Base-by-base conservation (phyloP, 495 filamentous ascomycete species). In the Hypoxylon fragiforme region DNA sequence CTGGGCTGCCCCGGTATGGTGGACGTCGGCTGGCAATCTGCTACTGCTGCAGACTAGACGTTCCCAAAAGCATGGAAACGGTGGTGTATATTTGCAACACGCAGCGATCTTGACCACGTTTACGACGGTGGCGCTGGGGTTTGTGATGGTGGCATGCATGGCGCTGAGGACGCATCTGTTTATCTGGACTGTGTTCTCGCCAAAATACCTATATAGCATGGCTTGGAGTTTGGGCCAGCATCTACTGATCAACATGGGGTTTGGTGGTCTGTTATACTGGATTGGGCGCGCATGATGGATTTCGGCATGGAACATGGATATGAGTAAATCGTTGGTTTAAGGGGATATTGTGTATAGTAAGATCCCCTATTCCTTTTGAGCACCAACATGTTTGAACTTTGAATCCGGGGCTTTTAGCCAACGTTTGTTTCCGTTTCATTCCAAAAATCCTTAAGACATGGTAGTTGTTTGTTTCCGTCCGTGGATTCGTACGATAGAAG, bases 121-220 rank as follows among this genome's bases (percentile, higher is more conserved):
- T 58, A 67, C 77, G 24, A 75, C 85, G 5, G 68, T 71, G 2
- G 78, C 78, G 16, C 68, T 87, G 45, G 68, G 82, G 13, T 86
- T 81, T 24, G 89, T 96, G 7, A 96, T 96, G 91, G 82, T 78
- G 19, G 90, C 95, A 21, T 99, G 95, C 66, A 90, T 89, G 50
- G 73, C 79, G 8, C 64, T 97, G 64, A 77, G 94, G 61, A 88
- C 86, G 35, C 95, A 99, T 77, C 72, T 99, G 54, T 99, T 99
- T 71, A 89, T 99, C 46, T 99, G 95, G 95, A 97, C 91, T 0
- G 95, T 99, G 21, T 99, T 99, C 70, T 91, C 87, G 43, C 95
- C 95, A 3, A 99, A 97, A 70, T 99, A 90, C 72, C 70, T 99
- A 57, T 97, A 94, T 68, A 85, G 81, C 41, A 85, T 95, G 72